Conservation (phyloP, 768 basidiomycete genomes). For the Collybia sp. region DNA sequence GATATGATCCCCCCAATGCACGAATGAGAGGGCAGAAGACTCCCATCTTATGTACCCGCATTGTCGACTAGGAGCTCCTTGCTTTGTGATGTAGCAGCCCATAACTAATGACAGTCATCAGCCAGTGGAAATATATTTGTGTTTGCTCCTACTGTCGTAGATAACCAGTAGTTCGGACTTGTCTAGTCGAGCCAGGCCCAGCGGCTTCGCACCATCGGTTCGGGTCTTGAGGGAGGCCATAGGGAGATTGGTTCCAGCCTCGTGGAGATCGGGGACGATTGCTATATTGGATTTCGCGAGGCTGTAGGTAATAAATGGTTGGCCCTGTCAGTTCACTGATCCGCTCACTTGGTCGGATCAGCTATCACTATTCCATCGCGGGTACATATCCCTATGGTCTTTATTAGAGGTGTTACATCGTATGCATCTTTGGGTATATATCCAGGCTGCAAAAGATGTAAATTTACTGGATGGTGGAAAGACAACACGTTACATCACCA, state of each 20-base stretch:
- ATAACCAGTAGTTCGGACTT: constrained; percentile 60
- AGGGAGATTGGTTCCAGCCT: constrained; percentile 30
- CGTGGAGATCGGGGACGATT: constrained; percentile 57
- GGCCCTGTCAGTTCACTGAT: not conserved
- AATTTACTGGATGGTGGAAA: not conserved
- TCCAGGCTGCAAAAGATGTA: constrained; percentile 41
- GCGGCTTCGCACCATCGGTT: constrained; percentile 51
- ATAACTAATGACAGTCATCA: constrained; percentile 39
- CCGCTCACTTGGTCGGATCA: constrained; percentile 61
- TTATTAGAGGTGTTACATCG: constrained; percentile 53
- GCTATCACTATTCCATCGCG: constrained; percentile 61
- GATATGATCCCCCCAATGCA: constrained; percentile 56
- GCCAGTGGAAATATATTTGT: constrained; percentile 1
- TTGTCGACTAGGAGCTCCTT: constrained; percentile 60
- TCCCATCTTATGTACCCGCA: constrained; percentile 77
- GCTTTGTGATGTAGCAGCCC: constrained; percentile 72
- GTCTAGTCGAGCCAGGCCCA: constrained; percentile 61
- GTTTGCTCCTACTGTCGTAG: constrained; percentile 57
- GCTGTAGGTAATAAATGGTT: constrained; percentile 18
- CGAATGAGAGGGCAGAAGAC: constrained; percentile 57
- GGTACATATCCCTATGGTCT: constrained; percentile 62
- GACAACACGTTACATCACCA: constrained; percentile 51
- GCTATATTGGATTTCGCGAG: constrained; percentile 34
- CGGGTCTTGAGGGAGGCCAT: constrained; percentile 52
- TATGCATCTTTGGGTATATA: constrained; percentile 70